These are phyloP conservation scores for Conoideocrella luteorostrata DNA, from an alignment of 2,329 filamentous ascomycete genomes.

Conservation along the genomic window DNA sequence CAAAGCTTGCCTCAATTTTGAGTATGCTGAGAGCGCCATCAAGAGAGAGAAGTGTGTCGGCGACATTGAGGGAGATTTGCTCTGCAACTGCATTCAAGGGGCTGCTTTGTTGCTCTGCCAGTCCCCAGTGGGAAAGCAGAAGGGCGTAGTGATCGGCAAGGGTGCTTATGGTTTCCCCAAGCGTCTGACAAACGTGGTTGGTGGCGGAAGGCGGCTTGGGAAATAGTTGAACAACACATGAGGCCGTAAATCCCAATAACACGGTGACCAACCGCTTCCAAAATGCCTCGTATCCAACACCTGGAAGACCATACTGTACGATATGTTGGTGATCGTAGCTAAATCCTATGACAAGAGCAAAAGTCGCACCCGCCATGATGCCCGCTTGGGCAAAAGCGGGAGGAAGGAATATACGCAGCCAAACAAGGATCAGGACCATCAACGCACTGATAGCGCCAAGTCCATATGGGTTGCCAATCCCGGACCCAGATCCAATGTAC, in stretches of 20 bases:
- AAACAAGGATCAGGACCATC: conserved; percentile 26
- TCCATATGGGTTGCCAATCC: conserved; percentile 43
- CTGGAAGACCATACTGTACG: conserved; percentile 37
- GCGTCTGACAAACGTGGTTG: conserved; percentile 35
- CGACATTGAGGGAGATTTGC: conserved; percentile 22
- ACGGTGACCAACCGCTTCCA: conserved; percentile 40
- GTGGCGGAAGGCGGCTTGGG: conserved; percentile 40
- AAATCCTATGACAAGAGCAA: conserved; percentile 37
- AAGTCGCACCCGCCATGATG: conserved; percentile 31
- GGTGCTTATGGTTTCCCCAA: conserved; percentile 35
- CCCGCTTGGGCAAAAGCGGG: conserved; percentile 20
- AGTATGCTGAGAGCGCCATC: conserved; percentile 20
- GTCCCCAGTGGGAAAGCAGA: conserved; percentile 37
- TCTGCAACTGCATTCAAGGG: conserved; percentile 18
- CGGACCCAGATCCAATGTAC: conserved; percentile 44
- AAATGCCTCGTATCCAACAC: conserved; percentile 40
- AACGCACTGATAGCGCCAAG: conserved; percentile 38
- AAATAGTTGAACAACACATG: conserved; percentile 38
- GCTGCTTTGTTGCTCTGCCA: conserved; percentile 19
- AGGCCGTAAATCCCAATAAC: conserved; percentile 35
- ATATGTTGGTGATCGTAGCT: conserved; percentile 39
- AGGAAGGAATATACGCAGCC: conserved; percentile 28
- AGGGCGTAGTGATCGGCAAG: conserved; percentile 44
- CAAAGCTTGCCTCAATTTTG: conserved; percentile 22
- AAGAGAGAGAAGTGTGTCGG: conserved; percentile 20